These are phyloP conservation scores for Glaciozyma martinii DNA, from an alignment of 768 basidiomycete species.

Conservation along the genomic window DNA sequence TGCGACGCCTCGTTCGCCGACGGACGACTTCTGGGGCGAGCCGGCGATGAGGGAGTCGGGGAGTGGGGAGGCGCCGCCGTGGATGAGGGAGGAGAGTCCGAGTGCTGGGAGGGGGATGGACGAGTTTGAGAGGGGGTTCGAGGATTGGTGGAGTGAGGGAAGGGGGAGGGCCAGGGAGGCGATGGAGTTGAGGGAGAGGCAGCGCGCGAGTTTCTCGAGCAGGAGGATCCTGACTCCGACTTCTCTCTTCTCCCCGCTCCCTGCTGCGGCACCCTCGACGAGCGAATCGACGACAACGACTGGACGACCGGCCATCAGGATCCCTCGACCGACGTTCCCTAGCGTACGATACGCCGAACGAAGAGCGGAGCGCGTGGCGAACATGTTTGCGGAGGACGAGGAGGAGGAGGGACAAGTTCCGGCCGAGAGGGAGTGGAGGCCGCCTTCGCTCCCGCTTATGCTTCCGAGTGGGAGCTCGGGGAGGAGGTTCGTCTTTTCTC, in stretches of 20 bases:
- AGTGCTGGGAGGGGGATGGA: no score
- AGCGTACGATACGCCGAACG: not conserved
- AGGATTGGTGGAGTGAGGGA: no score
- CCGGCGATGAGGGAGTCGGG: no score
- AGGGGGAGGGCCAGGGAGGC: no score
- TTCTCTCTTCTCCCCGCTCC: no score
- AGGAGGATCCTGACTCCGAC: no score
- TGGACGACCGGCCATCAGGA: not conserved
- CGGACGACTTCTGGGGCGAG: no score
- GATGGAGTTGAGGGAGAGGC: no score
- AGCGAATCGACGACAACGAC: not conserved
- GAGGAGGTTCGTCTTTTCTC: constrained; percentile 10
- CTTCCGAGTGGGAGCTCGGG: constrained; percentile 23
- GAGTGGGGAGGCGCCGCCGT: no score
- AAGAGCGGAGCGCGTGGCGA: not conserved
- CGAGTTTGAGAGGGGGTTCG: no score
- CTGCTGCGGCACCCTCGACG: not conserved
- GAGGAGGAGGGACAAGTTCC: not conserved
- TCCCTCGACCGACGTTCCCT: constrained; percentile 1
- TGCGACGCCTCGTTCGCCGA: not conserved
- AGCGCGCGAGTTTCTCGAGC: no score
- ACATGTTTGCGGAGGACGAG: not conserved
- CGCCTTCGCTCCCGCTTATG: constrained; percentile 6
- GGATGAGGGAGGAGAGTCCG: no score
- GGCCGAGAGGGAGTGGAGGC: not conserved